Evolutionary conservation across 1,139 yeast species (phyloP), one percentile per base, ranked within the genome.

Genomic region (Kodamaea derodonti): DNA sequence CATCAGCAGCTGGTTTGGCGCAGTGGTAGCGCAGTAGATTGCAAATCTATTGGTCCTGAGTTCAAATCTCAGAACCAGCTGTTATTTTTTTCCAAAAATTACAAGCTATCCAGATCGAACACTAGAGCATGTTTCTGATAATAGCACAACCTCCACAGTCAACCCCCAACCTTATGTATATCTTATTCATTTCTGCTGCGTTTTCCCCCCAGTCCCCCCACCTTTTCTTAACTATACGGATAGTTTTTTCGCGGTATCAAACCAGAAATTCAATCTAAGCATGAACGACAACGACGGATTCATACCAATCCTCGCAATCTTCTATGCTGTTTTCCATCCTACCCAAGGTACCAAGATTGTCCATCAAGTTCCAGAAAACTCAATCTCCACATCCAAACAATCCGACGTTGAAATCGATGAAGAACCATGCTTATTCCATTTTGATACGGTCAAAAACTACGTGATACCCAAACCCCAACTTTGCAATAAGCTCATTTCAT

Each of bases 321-420:
- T 92, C 58, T 92, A 87, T 58, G 80, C 97, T 0, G 86, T 86
- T 0, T 92, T 92, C 60, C 97, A 94, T 51, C 97, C 97, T 0
- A 84, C 92, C 0, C 95, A 87, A 50, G 98, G 98, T 2, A 84
- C 98, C 0, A 85, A 88, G 56, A 90, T 92, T n/a, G 75, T 86
- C 3, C 85, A 85, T 48, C 97, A 94, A 53, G 95, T 87, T 1
- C 99, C 98, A 2, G 38, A 72, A 72, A 41, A 87, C 72, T 35
- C 72, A 67, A 41, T 75, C 69, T 58, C 56, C 12, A 44, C 15
- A 14, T 25, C 11, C 17, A 25, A 14, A n/a, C 32, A 25, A 18
- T 26, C 20, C 20, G 41, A 38, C 16, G 31, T 12, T 4, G 38
- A 37, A 9, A 15, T 14, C 10, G 31, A 32, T 8, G 35, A 34